These are phyloP conservation scores for Xylaria longipes DNA, from an alignment of 495 filamentous ascomycete genomes.

Conservation along the genomic window DNA sequence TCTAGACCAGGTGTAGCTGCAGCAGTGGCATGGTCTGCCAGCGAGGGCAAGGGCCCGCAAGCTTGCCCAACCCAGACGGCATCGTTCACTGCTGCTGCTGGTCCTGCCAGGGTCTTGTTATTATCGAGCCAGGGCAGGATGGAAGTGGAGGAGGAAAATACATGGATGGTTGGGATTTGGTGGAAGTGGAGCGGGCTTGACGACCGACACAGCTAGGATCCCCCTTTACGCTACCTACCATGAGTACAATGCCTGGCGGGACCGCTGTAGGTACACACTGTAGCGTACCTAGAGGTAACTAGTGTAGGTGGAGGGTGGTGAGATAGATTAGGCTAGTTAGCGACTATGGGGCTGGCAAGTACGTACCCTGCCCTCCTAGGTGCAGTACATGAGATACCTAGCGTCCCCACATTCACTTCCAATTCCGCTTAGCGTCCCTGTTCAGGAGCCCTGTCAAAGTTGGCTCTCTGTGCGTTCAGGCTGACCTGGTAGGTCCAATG, in stretches of 20 bases:
- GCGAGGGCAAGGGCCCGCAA: constrained; percentile 1
- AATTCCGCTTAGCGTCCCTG: not conserved
- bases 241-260: not conserved
- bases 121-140: constrained; percentile 37
- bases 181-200: constrained; percentile 34
- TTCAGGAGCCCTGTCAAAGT: constrained; percentile 14
- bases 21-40: not conserved
- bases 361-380: not conserved
- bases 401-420: not conserved
- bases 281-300: too few species aligned
- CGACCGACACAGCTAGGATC: constrained; percentile 13
- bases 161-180: constrained; percentile 39
- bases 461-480: not conserved
- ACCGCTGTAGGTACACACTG: too few species aligned
- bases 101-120: constrained; percentile 37
- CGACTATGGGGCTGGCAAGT: constrained; percentile 5
- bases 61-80: constrained; percentile 17
- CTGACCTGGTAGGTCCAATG: constrained; percentile 9
- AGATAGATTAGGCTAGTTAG: constrained; percentile 22
- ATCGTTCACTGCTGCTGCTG: not conserved
- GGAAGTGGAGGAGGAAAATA: constrained; percentile 31
- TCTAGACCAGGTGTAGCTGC: constrained; percentile 11
- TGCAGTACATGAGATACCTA: not conserved
- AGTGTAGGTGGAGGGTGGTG: constrained; percentile 1
- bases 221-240: not conserved